phyloP scores from a whole-genome alignment of 1,284 basidiomycete genomes.

The Pyrrhoderma lamaoense region DNA sequence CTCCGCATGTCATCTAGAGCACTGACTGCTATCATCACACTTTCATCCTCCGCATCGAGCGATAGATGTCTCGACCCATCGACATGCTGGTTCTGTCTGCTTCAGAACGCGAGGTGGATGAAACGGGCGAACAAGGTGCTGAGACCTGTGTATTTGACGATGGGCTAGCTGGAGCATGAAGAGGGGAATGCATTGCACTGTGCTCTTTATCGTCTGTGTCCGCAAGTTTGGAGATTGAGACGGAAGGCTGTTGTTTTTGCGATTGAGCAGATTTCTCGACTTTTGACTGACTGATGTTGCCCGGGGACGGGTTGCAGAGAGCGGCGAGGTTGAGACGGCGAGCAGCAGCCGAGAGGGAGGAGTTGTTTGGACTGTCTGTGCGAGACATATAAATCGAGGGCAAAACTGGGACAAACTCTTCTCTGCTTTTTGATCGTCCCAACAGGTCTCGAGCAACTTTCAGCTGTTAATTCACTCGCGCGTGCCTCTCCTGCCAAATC shows the following conservation, averaged over 20 bases:
- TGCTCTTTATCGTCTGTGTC: no score
- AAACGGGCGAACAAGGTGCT: conserved; percentile 1
- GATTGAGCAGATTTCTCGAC: no score
- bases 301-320: conserved; percentile 17
- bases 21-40: conserved; percentile 58
- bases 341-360: conserved; percentile 1
- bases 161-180: no score
- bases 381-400: conserved; percentile 3
- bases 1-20: conserved; percentile 66
- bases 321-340: conserved; percentile 18
- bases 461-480: not conserved
- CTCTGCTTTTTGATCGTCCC: no score
- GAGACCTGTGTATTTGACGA: not conserved
- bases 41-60: conserved; percentile 40
- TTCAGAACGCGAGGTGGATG: not conserved
- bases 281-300: not conserved
- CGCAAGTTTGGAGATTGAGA: no score
- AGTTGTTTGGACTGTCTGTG: not conserved
- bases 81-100: not conserved
- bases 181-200: no score
- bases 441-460: not conserved
- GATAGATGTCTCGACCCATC: conserved; percentile 1
- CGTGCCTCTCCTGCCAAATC: no score
- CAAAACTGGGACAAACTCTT: not conserved
- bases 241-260: no score